phyloP scores from a whole-genome alignment of 176 grass and related monocot species.

The Avena atlantica region DNA sequence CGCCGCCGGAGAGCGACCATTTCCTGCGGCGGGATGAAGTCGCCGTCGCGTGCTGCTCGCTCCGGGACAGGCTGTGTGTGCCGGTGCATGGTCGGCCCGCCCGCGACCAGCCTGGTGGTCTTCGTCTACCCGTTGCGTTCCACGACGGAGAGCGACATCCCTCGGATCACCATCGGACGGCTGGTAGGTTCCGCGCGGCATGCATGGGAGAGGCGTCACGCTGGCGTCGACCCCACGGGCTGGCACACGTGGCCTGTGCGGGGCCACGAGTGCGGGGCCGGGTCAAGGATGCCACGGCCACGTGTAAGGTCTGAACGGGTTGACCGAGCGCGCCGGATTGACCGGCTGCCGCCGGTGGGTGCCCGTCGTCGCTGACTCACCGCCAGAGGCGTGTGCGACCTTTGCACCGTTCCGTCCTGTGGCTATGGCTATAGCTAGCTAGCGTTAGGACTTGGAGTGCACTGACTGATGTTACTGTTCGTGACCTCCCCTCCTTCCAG shows the following conservation, averaged over 20 bases:
- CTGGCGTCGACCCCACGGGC: slow-evolving; percentile 16
- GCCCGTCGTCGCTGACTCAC: slow-evolving; percentile 58
- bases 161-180: slow-evolving; percentile 40
- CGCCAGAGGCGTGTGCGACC: not conserved
- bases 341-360: slow-evolving; percentile 55
- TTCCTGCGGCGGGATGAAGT: not conserved
- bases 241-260: not conserved
- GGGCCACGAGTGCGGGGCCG: not conserved
- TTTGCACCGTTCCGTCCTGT: slow-evolving; percentile 20
- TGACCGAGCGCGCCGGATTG: slow-evolving; percentile 38
- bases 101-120: slow-evolving; percentile 36
- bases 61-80: not conserved
- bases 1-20: not conserved
- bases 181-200: fast-evolving
- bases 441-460: not conserved
- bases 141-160: not conserved
- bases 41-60: not conserved
- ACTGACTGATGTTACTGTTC: not conserved
- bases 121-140: not conserved
- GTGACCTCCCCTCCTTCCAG: not conserved
- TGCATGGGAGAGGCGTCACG: slow-evolving; percentile 38
- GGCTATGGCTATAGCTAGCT: not conserved
- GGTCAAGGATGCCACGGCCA: slow-evolving; percentile 51
- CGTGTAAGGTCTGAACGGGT: slow-evolving; percentile 57
- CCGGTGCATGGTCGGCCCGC: slow-evolving; percentile 48